Percentiles rank a stretch among this genome's conserved stretches.
Evolutionary conservation across 805 yeast genomes (phyloP).

Genomic region (Saturnispora sanitii): DNA sequence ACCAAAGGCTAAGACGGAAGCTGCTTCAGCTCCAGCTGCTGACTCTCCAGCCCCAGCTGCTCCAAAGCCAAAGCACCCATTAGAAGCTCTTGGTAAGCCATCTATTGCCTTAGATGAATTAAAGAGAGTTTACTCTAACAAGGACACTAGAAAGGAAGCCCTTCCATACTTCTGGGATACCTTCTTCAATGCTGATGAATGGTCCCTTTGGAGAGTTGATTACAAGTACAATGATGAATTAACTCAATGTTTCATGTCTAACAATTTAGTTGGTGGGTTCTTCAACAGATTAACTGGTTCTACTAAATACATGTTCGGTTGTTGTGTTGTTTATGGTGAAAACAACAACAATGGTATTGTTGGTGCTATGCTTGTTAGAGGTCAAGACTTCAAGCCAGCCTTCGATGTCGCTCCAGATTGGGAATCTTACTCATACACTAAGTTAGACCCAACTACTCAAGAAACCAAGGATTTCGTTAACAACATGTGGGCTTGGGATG

Average conservation of each 20-base stretch:
- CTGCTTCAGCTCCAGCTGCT: conserved; percentile 27
- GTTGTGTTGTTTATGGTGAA: conserved; percentile 93
- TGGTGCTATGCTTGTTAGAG: conserved; percentile 93
- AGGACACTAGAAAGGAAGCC: conserved; percentile 89
- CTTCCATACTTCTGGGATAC: conserved; percentile 96
- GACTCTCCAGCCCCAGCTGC: conserved; percentile 28
- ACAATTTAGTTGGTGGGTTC: conserved; percentile 97
- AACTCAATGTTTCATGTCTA: conserved; percentile 95
- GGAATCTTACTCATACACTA: conserved; percentile 83
- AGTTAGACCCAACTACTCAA: conserved; percentile 69
- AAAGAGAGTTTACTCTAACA: conserved; percentile 95
- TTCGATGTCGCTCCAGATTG: conserved; percentile 98
- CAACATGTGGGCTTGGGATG: conserved; percentile 98
- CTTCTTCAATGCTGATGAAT: conserved; percentile 83
- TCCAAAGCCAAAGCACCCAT: conserved; percentile 82
- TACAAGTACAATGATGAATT: conserved; percentile 98
- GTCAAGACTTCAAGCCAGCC: conserved; percentile 84
- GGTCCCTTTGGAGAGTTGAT: conserved; percentile 91
- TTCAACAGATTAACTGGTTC: conserved; percentile 91
- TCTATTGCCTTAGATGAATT: conserved; percentile 74
- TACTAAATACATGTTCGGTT: conserved; percentile 88
- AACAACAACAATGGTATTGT: conserved; percentile 96
- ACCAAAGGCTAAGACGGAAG: conserved; percentile 33
- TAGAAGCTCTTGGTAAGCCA: conserved; percentile 69
- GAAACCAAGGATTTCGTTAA: conserved; percentile 73